phyloP scores from a whole-genome alignment of 1,139 yeast genomes.

The Candida tetrigidarum region DNA sequence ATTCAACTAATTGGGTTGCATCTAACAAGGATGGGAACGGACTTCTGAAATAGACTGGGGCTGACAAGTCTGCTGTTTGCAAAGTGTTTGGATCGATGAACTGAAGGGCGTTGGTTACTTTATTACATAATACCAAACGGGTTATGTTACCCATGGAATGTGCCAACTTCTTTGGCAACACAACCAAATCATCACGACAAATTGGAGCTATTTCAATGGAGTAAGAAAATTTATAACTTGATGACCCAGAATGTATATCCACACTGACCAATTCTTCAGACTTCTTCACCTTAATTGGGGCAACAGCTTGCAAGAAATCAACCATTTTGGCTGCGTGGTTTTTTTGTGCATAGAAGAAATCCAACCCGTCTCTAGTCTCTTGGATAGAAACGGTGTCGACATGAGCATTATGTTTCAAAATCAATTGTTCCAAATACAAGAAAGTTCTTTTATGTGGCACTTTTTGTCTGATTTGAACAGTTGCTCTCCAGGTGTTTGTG shows the following conservation, averaged over 20 bases:
- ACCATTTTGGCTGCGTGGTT: slow-evolving; percentile 94
- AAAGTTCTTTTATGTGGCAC: slow-evolving; percentile 97
- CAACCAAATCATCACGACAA: slow-evolving; percentile 95
- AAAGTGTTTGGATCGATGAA: slow-evolving; percentile 84
- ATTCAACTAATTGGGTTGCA: slow-evolving; percentile 80
- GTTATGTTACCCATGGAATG: slow-evolving; percentile 83
- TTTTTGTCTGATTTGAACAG: slow-evolving; percentile 96
- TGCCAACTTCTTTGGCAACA: slow-evolving; percentile 85
- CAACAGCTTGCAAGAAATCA: slow-evolving; percentile 85
- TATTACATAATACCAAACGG: slow-evolving; percentile 83
- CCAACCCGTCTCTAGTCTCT: slow-evolving; percentile 93
- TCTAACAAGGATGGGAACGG: slow-evolving; percentile 83
- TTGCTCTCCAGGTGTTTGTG: slow-evolving; percentile 96
- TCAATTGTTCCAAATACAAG: slow-evolving; percentile 91
- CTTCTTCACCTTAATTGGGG: slow-evolving; percentile 83
- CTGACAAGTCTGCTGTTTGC: slow-evolving; percentile 77
- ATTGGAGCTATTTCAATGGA: slow-evolving; percentile 97
- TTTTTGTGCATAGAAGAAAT: slow-evolving; percentile 86
- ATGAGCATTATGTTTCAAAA: slow-evolving; percentile 92
- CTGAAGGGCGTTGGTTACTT: slow-evolving; percentile 79
- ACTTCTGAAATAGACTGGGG: slow-evolving; percentile 84
- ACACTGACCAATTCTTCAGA: slow-evolving; percentile 91
- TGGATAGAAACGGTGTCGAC: slow-evolving; percentile 91
- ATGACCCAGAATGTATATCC: slow-evolving; percentile 90
- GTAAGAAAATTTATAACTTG: slow-evolving; percentile 86